phyloP scores from a whole-genome alignment of 768 basidiomycete species.

The Tulasnella sp. region DNA sequence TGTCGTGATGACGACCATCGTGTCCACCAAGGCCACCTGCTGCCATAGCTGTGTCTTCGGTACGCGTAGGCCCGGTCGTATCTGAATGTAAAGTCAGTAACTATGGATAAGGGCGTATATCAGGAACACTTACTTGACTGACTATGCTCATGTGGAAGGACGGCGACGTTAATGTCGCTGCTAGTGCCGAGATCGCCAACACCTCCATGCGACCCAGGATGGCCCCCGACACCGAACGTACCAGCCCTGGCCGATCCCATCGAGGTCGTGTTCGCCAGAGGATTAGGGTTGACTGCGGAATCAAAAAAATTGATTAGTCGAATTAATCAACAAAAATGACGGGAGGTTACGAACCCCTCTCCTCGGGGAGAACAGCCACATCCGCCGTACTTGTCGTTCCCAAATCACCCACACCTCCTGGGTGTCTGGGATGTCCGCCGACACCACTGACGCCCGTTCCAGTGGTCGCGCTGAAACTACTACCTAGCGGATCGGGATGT shows the following conservation, averaged over 20 bases:
- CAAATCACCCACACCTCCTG: conserved; percentile 11
- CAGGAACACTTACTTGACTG: background rate
- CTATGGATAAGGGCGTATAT: background rate
- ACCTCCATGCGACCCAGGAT: no score
- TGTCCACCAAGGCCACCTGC: background rate
- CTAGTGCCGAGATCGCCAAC: conserved; percentile 10
- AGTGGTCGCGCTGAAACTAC: no score
- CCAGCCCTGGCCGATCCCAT: no score
- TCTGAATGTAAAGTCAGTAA: background rate
- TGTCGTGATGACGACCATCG: background rate
- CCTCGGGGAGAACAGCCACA: conserved; percentile 1
- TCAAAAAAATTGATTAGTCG: no score
- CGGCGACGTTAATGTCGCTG: conserved; percentile 5
- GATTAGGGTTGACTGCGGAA: no score
- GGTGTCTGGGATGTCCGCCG: no score
- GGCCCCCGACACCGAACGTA: no score
- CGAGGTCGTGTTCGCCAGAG: no score
- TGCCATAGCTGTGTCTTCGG: background rate
- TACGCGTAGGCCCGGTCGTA: background rate
- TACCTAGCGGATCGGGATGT: no score
- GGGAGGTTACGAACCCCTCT: background rate
- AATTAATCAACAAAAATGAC: no score
- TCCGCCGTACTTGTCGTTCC: background rate
- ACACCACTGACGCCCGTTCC: no score
- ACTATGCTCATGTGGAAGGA: conserved; percentile 7